Evolutionary conservation across 345 rosid species (phyloP).

Genomic region (Hibiscus mutabilis): DNA sequence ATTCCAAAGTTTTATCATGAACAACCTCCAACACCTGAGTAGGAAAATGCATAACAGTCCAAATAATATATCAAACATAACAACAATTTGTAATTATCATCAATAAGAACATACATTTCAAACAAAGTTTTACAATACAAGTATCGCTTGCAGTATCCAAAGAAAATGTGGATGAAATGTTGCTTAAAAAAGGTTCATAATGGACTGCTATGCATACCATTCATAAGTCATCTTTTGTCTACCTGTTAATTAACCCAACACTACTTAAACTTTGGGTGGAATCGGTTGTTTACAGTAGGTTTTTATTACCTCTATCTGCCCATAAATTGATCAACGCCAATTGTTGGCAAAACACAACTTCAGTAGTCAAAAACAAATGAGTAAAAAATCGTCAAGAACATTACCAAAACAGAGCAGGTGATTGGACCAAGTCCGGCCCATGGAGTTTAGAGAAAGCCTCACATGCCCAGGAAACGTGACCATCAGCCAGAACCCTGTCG

Average conservation of each 20-base stretch:
- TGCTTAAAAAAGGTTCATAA: not conserved
- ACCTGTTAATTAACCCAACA: too few relatives aligned
- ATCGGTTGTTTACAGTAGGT: not conserved
- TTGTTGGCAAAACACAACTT: not conserved
- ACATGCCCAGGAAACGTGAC: slow-evolving; percentile 89
- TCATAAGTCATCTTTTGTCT: not conserved
- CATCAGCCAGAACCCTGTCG: slow-evolving; percentile 75
- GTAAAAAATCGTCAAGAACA: not conserved
- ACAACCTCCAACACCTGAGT: slow-evolving; percentile 89
- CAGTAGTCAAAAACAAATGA: not conserved
- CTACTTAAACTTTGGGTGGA: not conserved
- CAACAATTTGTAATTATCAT: not conserved
- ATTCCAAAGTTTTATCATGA: slow-evolving; percentile 95
- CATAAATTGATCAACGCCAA: not conserved
- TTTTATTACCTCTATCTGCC: not conserved
- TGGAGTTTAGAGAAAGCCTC: slow-evolving; percentile 77
- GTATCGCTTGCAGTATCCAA: not conserved
- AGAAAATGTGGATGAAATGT: not conserved
- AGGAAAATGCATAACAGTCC: not conserved
- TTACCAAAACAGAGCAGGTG: slow-evolving; percentile 59
- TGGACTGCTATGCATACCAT: not conserved
- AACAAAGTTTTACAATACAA: not conserved
- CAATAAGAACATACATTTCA: not conserved
- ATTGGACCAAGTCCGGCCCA: slow-evolving; percentile 35
- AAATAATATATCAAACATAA: not conserved